Conservation (phyloP, 192 early-diverging fungal genomes). For the Rhizophagus clarus region DNA sequence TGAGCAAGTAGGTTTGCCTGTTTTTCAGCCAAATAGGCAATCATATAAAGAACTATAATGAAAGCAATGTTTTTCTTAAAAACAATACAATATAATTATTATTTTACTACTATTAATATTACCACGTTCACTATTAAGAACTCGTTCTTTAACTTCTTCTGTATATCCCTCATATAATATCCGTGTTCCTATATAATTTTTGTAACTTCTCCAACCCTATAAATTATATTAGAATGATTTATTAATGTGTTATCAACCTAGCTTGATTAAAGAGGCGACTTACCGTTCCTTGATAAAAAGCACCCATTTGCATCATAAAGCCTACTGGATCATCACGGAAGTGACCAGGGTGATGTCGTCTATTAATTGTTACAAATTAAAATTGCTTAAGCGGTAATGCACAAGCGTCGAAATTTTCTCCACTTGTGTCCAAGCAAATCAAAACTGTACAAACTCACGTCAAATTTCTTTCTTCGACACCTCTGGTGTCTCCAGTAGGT, state of each 20-base stretch:
- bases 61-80: background rate
- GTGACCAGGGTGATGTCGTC: slow-evolving; percentile 48
- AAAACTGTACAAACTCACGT: slow-evolving; percentile 14
- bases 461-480: slow-evolving; percentile 26
- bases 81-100: background rate
- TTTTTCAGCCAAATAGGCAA: slow-evolving; percentile 44
- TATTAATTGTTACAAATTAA: slow-evolving; percentile 25
- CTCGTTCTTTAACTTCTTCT: slow-evolving; percentile 59
- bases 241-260: background rate
- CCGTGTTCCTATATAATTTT: slow-evolving; percentile 70
- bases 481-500: background rate
- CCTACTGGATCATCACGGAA: slow-evolving; percentile 73
- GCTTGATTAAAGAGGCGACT: slow-evolving; percentile 27
- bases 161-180: slow-evolving; percentile 72
- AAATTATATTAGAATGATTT: background rate
- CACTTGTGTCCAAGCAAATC: background rate
- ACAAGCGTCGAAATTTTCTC: background rate
- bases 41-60: slow-evolving; percentile 29
- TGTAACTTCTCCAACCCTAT: slow-evolving; percentile 81
- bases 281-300: slow-evolving; percentile 62
- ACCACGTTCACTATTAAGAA: slow-evolving; percentile 61
- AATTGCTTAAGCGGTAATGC: background rate
- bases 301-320: slow-evolving; percentile 62
- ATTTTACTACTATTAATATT: slow-evolving; percentile 17
- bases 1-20: slow-evolving; percentile 41